These are phyloP conservation scores for Gossypium gossypioides DNA, from an alignment of 441 rosid genomes.

Conservation along the genomic window DNA sequence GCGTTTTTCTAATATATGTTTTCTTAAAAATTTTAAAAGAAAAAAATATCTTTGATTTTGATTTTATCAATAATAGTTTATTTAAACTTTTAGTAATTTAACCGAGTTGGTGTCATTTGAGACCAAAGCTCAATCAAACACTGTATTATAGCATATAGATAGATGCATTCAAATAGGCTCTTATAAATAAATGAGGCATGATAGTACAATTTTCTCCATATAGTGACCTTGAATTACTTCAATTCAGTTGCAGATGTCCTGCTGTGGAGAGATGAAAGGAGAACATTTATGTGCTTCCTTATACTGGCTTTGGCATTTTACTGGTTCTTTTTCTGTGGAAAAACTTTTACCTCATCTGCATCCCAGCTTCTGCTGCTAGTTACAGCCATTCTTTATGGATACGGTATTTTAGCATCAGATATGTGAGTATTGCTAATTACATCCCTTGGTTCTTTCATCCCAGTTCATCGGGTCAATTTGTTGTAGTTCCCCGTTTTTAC, in stretches of 20 bases:
- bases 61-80: too few relatives aligned
- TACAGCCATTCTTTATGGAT: slow-evolving; percentile 44
- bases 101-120: background rate
- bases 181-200: background rate
- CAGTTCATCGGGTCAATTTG: background rate
- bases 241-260: slow-evolving; percentile 74
- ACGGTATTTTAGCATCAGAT: slow-evolving; percentile 39
- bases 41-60: background rate
- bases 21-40: background rate
- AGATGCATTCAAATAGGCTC: slow-evolving; percentile 8
- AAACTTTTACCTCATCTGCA: slow-evolving; percentile 56
- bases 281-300: slow-evolving; percentile 57
- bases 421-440: slow-evolving; percentile 41
- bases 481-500: background rate
- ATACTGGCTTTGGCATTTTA: slow-evolving; percentile 41
- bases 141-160: background rate
- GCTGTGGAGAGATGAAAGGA: slow-evolving; percentile 91
- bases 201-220: slow-evolving; percentile 1
- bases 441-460: background rate
- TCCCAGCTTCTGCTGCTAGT: slow-evolving; percentile 55
- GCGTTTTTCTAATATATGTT: background rate
- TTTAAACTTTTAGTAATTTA: background rate
- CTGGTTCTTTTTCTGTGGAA: slow-evolving; percentile 76
- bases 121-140: background rate
- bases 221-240: slow-evolving; percentile 15